Base-by-base conservation (phyloP, 768 basidiomycete species). In the Russula vinacea region DNA sequence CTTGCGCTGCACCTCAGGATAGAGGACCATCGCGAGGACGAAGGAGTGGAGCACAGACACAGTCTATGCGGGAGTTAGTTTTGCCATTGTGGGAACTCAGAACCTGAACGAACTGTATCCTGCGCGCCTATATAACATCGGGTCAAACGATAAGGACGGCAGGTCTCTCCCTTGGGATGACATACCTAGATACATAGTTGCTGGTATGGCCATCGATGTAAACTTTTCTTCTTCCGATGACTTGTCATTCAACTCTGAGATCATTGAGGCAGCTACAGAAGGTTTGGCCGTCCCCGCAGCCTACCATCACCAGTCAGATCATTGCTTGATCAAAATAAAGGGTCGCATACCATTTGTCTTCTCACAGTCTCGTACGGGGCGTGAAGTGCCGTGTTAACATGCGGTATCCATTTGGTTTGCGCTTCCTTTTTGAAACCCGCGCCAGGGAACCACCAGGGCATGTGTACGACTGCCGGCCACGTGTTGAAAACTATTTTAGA, bases 1-100 rank as follows among this genome's bases (percentile, higher is more conserved):
- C 29, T 60, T 67, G 7, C 39, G 49, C 40, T 71, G 71, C 6
- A 72, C 65, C 9, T 70, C 68, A 1, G 72, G 73, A 61, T 66
- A 65, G 35, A 70, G 66, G 3, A 69, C 60, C 71, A 72, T 73
- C 6, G 73, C 74, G 2, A 75, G 67, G 67, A 73, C 56, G 66
- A 74, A 71, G 0, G 73, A 64, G 11, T 60, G 55, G 22, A 72
- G 52, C 5, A 66, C 60, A 24, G 72, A 67, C 42, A 69, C 60
- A 5, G 71, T 70, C 71, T 70, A 44, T 17, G 19, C 3, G 19
- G 5, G 22, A 16, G 52, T 62, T 24, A 42, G 37, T 33, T 47
- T 50, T 2, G 29, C 32, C 35, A 7, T 49, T 2, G 3, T 2
- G 17, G 2, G 40, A n/a, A n/a, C 53, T 5, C n/a, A 3, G 59